These are phyloP conservation scores for Odontarrhena argentea DNA, from an alignment of 345 rosid genomes.

Conservation along the genomic window DNA sequence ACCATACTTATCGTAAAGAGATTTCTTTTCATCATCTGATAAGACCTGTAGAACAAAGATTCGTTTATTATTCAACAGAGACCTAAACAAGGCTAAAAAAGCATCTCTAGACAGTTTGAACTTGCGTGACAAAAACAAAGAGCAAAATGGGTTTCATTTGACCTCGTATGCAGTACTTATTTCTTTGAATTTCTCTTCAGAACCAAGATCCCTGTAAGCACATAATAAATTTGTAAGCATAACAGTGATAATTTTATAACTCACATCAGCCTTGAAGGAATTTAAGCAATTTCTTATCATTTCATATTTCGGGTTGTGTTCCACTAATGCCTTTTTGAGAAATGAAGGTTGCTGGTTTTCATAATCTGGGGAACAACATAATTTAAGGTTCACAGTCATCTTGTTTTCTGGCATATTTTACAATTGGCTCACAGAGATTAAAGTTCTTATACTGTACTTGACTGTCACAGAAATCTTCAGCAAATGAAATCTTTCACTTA, in stretches of 20 bases:
- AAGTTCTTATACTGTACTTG: not conserved
- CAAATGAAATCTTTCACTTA: slow-evolving; percentile 41
- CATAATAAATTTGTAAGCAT: slow-evolving; percentile 9
- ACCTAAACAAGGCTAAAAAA: not conserved
- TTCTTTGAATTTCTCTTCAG: slow-evolving; percentile 94
- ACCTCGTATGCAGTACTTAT: slow-evolving; percentile 99
- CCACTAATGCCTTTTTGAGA: not conserved
- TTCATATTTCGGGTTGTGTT: slow-evolving; percentile 8
- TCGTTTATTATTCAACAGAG: slow-evolving; percentile 3
- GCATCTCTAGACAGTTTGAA: not conserved
- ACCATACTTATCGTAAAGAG: slow-evolving; percentile 88
- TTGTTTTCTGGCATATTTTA: slow-evolving; percentile 1
- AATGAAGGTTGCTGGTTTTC: slow-evolving; percentile 6
- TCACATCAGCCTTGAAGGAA: not conserved
- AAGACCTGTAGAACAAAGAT: slow-evolving; percentile 34
- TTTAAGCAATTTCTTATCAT: not conserved
- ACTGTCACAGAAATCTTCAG: not conserved
- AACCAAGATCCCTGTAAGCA: slow-evolving; percentile 73
- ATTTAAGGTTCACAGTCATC: not conserved
- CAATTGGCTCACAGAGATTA: slow-evolving; percentile 4
- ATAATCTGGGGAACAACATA: not conserved
- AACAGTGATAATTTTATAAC: not conserved
- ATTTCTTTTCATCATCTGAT: slow-evolving; percentile 93
- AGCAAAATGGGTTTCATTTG: slow-evolving; percentile 13
- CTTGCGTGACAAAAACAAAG: slow-evolving; percentile 4